These are phyloP conservation scores for Trichopus zeylanicus DNA, from an alignment of 116 monocot genomes.

Conservation along the genomic window DNA sequence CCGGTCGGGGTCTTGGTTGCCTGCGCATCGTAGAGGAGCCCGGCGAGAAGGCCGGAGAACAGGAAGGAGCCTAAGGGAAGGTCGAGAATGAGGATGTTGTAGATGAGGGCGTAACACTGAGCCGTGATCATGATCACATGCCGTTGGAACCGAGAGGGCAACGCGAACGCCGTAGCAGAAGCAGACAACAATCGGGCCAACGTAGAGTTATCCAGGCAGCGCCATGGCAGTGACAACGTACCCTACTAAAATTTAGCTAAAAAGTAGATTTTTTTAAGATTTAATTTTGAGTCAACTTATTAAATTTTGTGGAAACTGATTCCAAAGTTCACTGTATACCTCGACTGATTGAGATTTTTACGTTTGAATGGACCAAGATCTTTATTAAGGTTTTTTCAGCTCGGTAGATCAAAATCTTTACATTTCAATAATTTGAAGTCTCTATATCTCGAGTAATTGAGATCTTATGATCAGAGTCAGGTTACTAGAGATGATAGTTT, in stretches of 20 bases:
- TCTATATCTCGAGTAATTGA: no score
- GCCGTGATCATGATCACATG: slow-evolving; percentile 86
- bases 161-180: slow-evolving; percentile 84
- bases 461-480: no score
- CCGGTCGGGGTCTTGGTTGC: slow-evolving; percentile 49
- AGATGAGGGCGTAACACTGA: slow-evolving; percentile 86
- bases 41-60: slow-evolving; percentile 92
- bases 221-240: slow-evolving; percentile 69
- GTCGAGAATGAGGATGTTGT: slow-evolving; percentile 95
- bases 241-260: slow-evolving; percentile 64
- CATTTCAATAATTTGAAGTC: no score
- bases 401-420: no score
- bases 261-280: slow-evolving; percentile 88
- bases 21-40: slow-evolving; percentile 73
- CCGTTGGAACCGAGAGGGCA: slow-evolving; percentile 70
- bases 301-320: no score
- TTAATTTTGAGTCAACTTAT: no score
- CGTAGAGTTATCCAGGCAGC: slow-evolving; percentile 76
- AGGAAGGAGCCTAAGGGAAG: slow-evolving; percentile 96
- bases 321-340: no score
- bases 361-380: no score
- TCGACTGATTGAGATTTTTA: no score
- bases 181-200: slow-evolving; percentile 84
- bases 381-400: no score
- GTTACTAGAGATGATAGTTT: no score